These are phyloP conservation scores for Mortierella alpina DNA, from an alignment of 192 early-diverging fungal genomes.

Conservation along the genomic window DNA sequence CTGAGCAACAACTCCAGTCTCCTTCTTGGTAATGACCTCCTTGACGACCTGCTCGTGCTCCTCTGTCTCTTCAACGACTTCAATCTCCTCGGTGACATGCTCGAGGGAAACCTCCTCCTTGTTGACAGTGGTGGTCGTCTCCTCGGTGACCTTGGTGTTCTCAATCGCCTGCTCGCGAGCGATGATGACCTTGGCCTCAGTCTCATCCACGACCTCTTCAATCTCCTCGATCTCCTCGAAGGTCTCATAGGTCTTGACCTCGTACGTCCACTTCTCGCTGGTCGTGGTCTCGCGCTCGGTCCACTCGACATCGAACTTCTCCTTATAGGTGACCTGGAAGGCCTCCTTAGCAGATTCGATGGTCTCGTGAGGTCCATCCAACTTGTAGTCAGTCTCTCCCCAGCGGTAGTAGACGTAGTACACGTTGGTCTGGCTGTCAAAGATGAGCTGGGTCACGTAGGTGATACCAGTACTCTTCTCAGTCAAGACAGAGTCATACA, in stretches of 20 bases:
- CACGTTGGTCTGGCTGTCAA: conserved; percentile 6
- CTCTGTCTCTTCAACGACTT: neutral
- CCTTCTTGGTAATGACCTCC: neutral
- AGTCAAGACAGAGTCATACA: conserved; percentile 20
- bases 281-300: conserved; percentile 8
- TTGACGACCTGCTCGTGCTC: neutral
- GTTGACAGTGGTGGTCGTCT: conserved; percentile 2
- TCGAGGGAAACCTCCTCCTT: conserved; percentile 5
- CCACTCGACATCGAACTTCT: conserved; percentile 31
- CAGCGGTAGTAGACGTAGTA: conserved; percentile 38
- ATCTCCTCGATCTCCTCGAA: conserved; percentile 25
- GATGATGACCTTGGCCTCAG: conserved; percentile 7
- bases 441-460: conserved; percentile 28
- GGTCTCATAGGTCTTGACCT: conserved; percentile 23
- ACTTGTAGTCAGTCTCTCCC: conserved; percentile 25
- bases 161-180: conserved; percentile 9
- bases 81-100: neutral
- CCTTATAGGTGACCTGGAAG: conserved; percentile 22
- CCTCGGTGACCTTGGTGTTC: neutral
- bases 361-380: conserved; percentile 30
- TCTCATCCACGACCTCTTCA: conserved; percentile 22
- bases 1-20: neutral
- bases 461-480: conserved; percentile 28
- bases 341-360: conserved; percentile 28
- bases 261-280: conserved; percentile 17